These are phyloP conservation scores for Kazachstania viticola DNA, from an alignment of 805 yeast species.

Conservation along the genomic window DNA sequence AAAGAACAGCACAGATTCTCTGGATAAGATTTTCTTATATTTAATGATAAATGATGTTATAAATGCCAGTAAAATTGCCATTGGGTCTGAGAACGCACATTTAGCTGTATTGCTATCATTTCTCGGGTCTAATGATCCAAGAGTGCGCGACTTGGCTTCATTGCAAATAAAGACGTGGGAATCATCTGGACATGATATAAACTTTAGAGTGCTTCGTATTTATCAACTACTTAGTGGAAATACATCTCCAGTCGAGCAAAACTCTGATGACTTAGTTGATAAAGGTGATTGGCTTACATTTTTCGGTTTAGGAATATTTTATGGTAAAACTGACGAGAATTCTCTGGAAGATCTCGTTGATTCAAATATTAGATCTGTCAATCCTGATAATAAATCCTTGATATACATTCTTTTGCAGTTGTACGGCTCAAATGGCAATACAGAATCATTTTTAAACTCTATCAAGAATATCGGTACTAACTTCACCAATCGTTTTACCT, in stretches of 20 bases:
- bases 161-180: conserved; percentile 61
- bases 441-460: conserved; percentile 9
- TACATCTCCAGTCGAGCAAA: conserved; percentile 19
- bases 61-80: conserved; percentile 52
- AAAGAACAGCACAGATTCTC: conserved; percentile 26
- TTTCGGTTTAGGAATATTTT: conserved; percentile 50
- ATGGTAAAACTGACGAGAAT: conserved; percentile 38
- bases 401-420: conserved; percentile 9
- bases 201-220: conserved; percentile 47
- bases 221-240: conserved; percentile 55
- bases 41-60: conserved; percentile 45
- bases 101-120: conserved; percentile 58
- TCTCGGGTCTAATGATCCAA: conserved; percentile 57
- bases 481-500: conserved; percentile 33
- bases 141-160: conserved; percentile 43
- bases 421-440: conserved; percentile 8
- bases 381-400: conserved; percentile 4
- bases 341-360: conserved; percentile 24
- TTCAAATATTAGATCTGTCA: conserved; percentile 6
- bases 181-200: conserved; percentile 27
- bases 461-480: conserved; percentile 3
- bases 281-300: conserved; percentile 57
- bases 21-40: conserved; percentile 40
- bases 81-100: conserved; percentile 53
- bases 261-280: conserved; percentile 26